These are phyloP conservation scores for Exophiala lecanii-corni DNA, from an alignment of 2,329 filamentous ascomycete genomes.

Conservation along the genomic window DNA sequence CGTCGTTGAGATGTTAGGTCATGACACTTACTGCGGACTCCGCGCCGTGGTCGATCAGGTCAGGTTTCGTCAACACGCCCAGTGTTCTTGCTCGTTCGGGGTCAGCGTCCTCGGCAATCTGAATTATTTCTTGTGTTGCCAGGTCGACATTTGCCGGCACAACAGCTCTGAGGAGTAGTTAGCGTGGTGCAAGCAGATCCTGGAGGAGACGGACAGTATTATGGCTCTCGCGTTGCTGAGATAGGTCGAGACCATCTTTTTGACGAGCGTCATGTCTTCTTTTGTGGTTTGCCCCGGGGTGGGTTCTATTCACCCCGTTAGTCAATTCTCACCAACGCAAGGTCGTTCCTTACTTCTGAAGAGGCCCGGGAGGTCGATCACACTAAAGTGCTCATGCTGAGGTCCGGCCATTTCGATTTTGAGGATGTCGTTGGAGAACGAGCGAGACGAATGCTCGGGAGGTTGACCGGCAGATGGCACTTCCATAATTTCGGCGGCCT, in stretches of 20 bases:
- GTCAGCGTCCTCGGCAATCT: conserved; percentile 37
- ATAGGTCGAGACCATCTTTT: conserved; percentile 37
- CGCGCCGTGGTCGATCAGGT: conserved; percentile 43
- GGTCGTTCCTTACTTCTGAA: conserved; percentile 40
- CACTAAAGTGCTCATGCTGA: conserved; percentile 35
- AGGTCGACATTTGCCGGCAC: conserved; percentile 43
- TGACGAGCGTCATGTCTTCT: conserved; percentile 38
- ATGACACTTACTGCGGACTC: too few species aligned
- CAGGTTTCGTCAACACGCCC: conserved; percentile 56
- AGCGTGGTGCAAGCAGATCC: too few species aligned
- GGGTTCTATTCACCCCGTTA: too few species aligned
- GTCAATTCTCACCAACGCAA: too few species aligned
- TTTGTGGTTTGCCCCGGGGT: conserved; percentile 34
- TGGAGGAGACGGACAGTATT: too few species aligned
- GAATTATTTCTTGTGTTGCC: conserved; percentile 44
- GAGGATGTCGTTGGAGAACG: conserved; percentile 42
- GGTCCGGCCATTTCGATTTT: conserved; percentile 42
- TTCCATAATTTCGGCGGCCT: conserved; percentile 29
- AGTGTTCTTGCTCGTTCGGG: conserved; percentile 37
- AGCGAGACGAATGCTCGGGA: too few species aligned
- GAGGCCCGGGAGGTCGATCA: conserved; percentile 47
- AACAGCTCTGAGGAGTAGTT: too few species aligned
- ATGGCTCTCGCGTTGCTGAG: conserved; percentile 39
- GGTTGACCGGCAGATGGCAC: conserved; percentile 25
- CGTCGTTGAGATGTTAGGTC: too few species aligned